These are phyloP conservation scores for Teratosphaeria epicoccoides DNA, from an alignment of 2,329 filamentous ascomycete species.

Conservation along the genomic window DNA sequence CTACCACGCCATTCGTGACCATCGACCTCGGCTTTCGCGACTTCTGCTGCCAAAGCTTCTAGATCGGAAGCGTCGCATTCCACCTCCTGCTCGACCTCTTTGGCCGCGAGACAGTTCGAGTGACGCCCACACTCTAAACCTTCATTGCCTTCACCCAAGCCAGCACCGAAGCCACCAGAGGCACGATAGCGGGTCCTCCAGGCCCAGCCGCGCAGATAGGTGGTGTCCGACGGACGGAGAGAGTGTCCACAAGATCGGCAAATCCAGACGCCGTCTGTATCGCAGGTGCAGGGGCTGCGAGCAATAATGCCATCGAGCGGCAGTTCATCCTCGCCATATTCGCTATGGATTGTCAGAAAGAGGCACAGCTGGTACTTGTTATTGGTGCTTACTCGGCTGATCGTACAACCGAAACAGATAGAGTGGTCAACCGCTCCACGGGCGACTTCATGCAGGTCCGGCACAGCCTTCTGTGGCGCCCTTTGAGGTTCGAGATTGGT, in stretches of 20 bases:
- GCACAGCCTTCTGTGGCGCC: conserved; percentile 74
- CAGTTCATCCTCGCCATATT: not conserved
- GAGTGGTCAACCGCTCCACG: conserved; percentile 41
- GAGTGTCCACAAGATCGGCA: conserved; percentile 73
- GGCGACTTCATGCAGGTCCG: conserved; percentile 62
- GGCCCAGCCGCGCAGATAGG: conserved; percentile 63
- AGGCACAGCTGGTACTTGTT: not conserved
- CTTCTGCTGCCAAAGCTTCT: conserved; percentile 35
- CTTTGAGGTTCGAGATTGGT: conserved; percentile 52
- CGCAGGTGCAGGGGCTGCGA: conserved; percentile 44
- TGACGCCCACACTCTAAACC: conserved; percentile 82
- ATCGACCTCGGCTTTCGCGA: conserved; percentile 17
- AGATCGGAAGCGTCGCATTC: conserved; percentile 75
- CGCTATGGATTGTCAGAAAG: not conserved
- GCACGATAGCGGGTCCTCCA: conserved; percentile 79
- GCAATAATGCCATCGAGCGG: not conserved
- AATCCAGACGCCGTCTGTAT: conserved; percentile 60
- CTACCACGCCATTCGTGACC: conserved; percentile 42
- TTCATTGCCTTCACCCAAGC: conserved; percentile 77
- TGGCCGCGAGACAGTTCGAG: conserved; percentile 61
- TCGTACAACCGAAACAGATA: conserved; percentile 1
- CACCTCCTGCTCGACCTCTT: conserved; percentile 70
- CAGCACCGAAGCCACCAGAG: conserved; percentile 71
- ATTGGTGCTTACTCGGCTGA: not conserved
- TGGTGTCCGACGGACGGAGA: conserved; percentile 50